Percentiles rank a stretch among this genome's conserved stretches.
phyloP scores from a whole-genome alignment of 768 basidiomycete species.

The Leccinum imitatum region DNA sequence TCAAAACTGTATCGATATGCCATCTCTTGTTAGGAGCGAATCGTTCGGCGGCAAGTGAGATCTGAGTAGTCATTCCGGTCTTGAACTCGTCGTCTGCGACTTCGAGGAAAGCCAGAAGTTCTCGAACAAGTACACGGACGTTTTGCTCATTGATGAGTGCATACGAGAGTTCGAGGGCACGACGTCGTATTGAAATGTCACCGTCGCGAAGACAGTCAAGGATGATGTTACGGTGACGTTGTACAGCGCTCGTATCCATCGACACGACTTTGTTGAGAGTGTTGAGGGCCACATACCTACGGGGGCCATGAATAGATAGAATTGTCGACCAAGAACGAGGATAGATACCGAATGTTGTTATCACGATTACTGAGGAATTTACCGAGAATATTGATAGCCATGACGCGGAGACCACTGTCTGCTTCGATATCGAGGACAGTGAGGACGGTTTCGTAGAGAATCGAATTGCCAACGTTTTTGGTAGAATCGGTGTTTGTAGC shows the following conservation, averaged over 20 bases:
- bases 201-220: conserved; percentile 99
- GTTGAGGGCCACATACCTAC: conserved; percentile 94
- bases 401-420: conserved; percentile 91
- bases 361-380: conserved; percentile 97
- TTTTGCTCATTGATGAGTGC: conserved; percentile 95
- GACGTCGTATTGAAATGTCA: conserved; percentile 95
- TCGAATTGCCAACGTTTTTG: conserved; percentile 98
- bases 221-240: conserved; percentile 96
- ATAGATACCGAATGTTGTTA: conserved; percentile 91
- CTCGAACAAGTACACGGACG: conserved; percentile 87
- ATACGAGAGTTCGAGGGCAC: conserved; percentile 95
- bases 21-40: conserved; percentile 98
- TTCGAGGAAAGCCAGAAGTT: conserved; percentile 93
- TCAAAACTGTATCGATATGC: conserved; percentile 97
- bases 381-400: conserved; percentile 99
- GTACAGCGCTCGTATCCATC: conserved; percentile 97
- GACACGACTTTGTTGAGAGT: conserved; percentile 98
- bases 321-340: background rate
- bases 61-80: conserved; percentile 95
- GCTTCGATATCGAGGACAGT: conserved; percentile 97
- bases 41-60: conserved; percentile 91
- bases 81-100: conserved; percentile 99
- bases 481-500: conserved; percentile 98
- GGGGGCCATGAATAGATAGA: conserved; percentile 2
- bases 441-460: conserved; percentile 95